Percentiles rank a stretch among this genome's conserved stretches.
Evolutionary conservation across 345 rosid species (phyloP).

Genomic region (Salix dunnii): DNA sequence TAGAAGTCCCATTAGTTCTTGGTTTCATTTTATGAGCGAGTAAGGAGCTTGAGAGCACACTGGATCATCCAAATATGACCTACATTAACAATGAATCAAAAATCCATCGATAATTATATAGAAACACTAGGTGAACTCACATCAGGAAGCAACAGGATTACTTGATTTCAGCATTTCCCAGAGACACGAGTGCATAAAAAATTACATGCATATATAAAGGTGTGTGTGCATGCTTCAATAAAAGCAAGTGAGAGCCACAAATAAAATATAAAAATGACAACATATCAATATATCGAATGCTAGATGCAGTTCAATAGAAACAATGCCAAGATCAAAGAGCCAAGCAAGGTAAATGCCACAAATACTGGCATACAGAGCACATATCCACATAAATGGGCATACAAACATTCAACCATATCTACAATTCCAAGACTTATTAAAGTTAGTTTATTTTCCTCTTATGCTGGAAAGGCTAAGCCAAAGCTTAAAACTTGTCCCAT

Average conservation of each 20-base stretch:
- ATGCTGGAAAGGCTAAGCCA: neutral
- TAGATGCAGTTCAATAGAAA: neutral
- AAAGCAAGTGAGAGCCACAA: neutral
- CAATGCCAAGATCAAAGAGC: neutral
- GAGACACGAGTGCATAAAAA: neutral
- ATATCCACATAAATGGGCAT: neutral
- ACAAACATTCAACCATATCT: neutral
- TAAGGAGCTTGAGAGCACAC: slow-evolving; percentile 19
- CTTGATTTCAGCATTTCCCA: neutral
- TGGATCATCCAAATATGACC: slow-evolving; percentile 54
- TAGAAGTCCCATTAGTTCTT: slow-evolving; percentile 43
- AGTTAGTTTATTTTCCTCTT: neutral
- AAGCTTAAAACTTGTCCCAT: neutral
- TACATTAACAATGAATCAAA: slow-evolving; percentile 29
- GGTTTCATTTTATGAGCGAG: slow-evolving; percentile 56
- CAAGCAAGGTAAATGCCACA: neutral
- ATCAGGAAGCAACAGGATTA: neutral
- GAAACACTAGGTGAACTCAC: neutral
- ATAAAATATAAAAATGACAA: neutral
- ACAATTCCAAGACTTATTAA: neutral
- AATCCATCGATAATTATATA: slow-evolving; percentile 9
- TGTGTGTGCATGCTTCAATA: neutral
- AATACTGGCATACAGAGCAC: neutral
- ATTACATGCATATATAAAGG: neutral
- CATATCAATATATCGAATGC: neutral